A percentile compares a stretch with the other conserved stretches of the same genome.
These are phyloP conservation scores for Mycogone perniciosa DNA, from an alignment of 2,329 filamentous ascomycete species.

Conservation along the genomic window DNA sequence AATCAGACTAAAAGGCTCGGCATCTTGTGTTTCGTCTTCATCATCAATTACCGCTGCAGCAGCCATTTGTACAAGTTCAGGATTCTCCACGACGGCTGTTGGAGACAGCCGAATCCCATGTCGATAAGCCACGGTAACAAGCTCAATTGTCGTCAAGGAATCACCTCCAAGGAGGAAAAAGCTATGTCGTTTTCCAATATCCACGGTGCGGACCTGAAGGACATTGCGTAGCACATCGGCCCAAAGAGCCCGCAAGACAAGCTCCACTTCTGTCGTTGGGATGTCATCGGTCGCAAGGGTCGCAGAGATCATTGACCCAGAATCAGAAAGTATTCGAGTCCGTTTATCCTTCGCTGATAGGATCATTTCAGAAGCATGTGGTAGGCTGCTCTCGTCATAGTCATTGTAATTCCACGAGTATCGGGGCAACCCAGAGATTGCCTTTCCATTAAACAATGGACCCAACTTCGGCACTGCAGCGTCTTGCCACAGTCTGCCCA, in stretches of 20 bases:
- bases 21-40: background rate
- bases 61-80: slow-evolving; percentile 3
- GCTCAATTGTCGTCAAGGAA: slow-evolving; percentile 3
- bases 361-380: background rate
- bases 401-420: background rate
- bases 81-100: background rate
- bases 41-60: background rate
- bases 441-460: slow-evolving; percentile 2
- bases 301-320: background rate
- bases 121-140: slow-evolving; percentile 2
- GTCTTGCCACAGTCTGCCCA: slow-evolving; percentile 3
- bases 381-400: background rate
- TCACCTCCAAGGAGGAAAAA: slow-evolving; percentile 8
- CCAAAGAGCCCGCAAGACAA: slow-evolving; percentile 3
- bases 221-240: slow-evolving; percentile 2
- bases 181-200: slow-evolving; percentile 13
- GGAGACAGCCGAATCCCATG: slow-evolving; percentile 4
- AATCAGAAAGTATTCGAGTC: background rate
- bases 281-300: background rate
- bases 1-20: slow-evolving; percentile 1
- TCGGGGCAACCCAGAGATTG: background rate
- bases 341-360: slow-evolving; percentile 3
- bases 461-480: background rate
- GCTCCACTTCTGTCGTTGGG: slow-evolving; percentile 2
- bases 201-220: background rate